Evolutionary conservation across 768 basidiomycete species (phyloP), one percentile per base, ranked within the genome.

Genomic region (Leccinum broughii): DNA sequence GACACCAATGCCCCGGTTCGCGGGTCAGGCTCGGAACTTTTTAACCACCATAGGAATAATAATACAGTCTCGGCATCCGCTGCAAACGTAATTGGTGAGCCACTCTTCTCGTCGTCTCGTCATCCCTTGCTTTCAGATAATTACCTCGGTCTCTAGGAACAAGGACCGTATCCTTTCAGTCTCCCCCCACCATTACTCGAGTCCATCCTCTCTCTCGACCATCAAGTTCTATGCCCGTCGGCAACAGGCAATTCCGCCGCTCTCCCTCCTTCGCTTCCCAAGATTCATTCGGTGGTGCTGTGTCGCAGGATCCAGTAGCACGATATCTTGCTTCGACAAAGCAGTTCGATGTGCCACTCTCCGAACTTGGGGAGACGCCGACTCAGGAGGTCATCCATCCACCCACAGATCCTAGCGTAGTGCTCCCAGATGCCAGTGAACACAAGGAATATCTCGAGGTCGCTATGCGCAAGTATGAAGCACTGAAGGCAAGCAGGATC

Each of bases 241-340:
- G 62, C 14, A 67, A 66, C 20, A 64, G 61, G 26, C 63, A 59
- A n/a, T 65, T 59, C 53, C 68, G 52, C 51, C 71, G 78, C 26
- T 78, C 77, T n/a, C 73, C 72, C 22, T 77, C 78, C 6, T 67
- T 66, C 39, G 69, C 71, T 9, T 86, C 86, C 4, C 80, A 83
- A 68, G 87, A 89, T 69, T 89, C 88, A 2, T 88, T 90, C 60
- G 85, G 79, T 44, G 82, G 78, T 35, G 77, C 77, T 37, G 62
- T 79, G n/a, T 77, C 81, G 2, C 77, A 79, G 39, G 80, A 86
- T 59, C 79, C 78, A 9, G 78, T 79, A 30, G 76, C 78, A 55
- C 72, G 69, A 28, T 82, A 79, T 62, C 62, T 87, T 5, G 78
- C 81, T 14, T 72, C 80, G 3, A 59, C 72, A 51, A 82, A 80